These are phyloP conservation scores for Bacterosira constricta DNA, from an alignment of 108 stramenopile genomes.

Conservation along the genomic window DNA sequence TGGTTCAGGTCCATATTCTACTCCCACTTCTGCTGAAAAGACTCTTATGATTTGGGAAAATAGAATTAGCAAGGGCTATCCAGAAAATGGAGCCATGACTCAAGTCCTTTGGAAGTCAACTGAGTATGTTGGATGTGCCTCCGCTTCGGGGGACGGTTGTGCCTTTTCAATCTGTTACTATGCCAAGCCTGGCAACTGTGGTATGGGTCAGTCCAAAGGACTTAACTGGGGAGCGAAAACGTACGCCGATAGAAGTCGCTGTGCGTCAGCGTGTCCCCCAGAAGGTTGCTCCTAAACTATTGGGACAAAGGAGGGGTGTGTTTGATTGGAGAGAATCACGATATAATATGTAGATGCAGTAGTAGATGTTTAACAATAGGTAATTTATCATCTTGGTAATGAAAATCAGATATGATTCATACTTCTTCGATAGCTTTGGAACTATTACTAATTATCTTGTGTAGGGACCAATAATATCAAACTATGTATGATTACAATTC, in stretches of 20 bases:
- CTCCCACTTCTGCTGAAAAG: conserved; percentile 5
- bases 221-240: conserved; percentile 15
- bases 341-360: no score
- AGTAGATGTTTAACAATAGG: no score
- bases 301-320: no score
- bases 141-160: no score
- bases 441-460: no score
- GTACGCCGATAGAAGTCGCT: conserved; percentile 6
- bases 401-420: no score
- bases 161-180: neutral
- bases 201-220: conserved; percentile 2
- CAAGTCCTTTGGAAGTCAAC: conserved; percentile 22
- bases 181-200: conserved; percentile 16
- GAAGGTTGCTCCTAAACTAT: conserved; percentile 8
- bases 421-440: no score
- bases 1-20: no score
- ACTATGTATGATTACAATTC: no score
- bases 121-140: conserved; percentile 29
- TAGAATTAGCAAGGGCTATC: neutral
- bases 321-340: no score
- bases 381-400: no score
- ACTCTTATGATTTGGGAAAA: neutral
- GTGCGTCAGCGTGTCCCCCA: conserved; percentile 22
- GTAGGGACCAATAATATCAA: no score
- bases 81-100: conserved; percentile 24